phyloP scores from a whole-genome alignment of 331 rosid species.

The Dryas integrifolia region DNA sequence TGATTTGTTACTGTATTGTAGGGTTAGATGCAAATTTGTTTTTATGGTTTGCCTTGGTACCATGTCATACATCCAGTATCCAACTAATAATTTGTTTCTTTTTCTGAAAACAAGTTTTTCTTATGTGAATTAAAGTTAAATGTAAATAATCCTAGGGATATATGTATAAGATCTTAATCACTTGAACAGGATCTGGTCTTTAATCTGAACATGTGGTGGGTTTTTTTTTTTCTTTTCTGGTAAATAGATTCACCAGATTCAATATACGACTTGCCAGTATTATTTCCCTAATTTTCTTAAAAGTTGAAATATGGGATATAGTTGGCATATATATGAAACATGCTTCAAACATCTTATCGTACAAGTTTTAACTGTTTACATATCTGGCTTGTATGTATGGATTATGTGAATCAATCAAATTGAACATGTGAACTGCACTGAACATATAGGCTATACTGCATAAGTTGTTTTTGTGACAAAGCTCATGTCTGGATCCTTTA shows the following conservation, averaged over 20 bases:
- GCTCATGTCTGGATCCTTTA: background rate
- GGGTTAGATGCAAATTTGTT: background rate
- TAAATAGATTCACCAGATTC: background rate
- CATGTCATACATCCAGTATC: background rate
- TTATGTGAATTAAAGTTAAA: background rate
- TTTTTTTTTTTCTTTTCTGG: background rate
- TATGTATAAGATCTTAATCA: background rate
- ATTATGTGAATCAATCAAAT: background rate
- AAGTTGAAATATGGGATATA: background rate
- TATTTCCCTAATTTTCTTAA: background rate
- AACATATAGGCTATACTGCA: background rate
- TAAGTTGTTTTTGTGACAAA: background rate
- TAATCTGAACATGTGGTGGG: background rate
- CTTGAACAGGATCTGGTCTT: conserved; percentile 2
- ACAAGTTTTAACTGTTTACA: background rate
- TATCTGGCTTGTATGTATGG: background rate
- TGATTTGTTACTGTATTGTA: background rate
- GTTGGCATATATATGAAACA: background rate
- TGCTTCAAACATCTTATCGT: background rate
- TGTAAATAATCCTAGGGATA: background rate
- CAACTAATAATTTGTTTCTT: background rate
- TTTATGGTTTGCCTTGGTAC: background rate
- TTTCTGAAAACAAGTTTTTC: background rate
- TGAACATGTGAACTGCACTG: background rate
- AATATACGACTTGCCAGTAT: background rate